Evolutionary conservation across 2,329 filamentous ascomycete genomes (phyloP).

Genomic region (Cercospora sp.): DNA sequence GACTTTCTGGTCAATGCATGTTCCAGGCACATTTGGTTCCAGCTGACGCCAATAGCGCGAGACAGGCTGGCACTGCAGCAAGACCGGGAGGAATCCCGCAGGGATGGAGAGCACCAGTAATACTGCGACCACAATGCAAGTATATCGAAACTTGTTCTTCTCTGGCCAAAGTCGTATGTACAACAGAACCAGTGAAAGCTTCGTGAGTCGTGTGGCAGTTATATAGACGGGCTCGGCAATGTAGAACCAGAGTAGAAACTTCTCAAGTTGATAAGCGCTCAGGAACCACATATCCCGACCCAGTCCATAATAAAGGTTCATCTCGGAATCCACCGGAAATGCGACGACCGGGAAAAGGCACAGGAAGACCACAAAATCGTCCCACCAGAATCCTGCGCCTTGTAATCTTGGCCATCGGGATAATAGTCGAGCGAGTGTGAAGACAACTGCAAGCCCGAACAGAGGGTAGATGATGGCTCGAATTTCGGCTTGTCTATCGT

Average conservation of each 20-base stretch:
- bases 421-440: conserved; percentile 11
- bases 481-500: conserved; percentile 5
- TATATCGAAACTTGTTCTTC: conserved; percentile 5
- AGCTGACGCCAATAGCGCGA: conserved; percentile 9
- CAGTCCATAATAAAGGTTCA: conserved; percentile 14
- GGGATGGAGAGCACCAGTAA: conserved; percentile 3
- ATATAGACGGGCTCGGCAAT: conserved; percentile 16
- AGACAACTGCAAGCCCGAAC: conserved; percentile 14
- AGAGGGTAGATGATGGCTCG: conserved; percentile 7
- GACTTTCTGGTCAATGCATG: conserved; percentile 16
- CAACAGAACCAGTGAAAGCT: conserved; percentile 20
- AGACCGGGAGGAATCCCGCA: conserved; percentile 1
- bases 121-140: conserved; percentile 8
- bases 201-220: conserved; percentile 15
- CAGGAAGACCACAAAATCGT: conserved; percentile 14
- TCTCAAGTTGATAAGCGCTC: background rate
- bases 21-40: conserved; percentile 1
- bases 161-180: conserved; percentile 21
- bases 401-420: conserved; percentile 10
- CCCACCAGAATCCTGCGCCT: conserved; percentile 16
- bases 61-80: conserved; percentile 11
- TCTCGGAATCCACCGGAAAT: conserved; percentile 11
- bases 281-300: conserved; percentile 20
- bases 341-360: conserved; percentile 10
- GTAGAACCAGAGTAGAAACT: conserved; percentile 22